phyloP scores from a whole-genome alignment of 2,329 filamentous ascomycete genomes.

The Penicillium sp. region DNA sequence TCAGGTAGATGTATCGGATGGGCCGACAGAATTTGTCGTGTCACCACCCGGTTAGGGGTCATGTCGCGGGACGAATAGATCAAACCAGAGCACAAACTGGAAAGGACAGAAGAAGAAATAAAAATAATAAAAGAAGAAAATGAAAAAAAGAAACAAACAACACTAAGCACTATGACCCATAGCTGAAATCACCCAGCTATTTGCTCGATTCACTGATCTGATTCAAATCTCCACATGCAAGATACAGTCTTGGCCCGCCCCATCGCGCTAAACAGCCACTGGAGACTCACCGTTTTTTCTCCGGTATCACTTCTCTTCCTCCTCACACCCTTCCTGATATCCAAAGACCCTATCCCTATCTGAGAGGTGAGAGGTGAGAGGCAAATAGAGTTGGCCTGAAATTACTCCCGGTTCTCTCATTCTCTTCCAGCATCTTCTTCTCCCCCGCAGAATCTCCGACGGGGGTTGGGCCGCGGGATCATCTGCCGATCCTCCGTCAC shows the following conservation, averaged over 20 bases:
- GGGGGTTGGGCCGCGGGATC: conserved; percentile 24
- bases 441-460: conserved; percentile 18
- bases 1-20: conserved; percentile 8
- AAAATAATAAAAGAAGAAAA: neutral
- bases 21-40: neutral
- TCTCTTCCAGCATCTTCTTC: conserved; percentile 3
- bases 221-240: conserved; percentile 28
- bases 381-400: too few species aligned
- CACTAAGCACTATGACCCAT: too few species aligned
- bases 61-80: too few species aligned
- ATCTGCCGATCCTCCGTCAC: conserved; percentile 25
- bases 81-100: neutral
- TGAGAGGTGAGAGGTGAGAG: too few species aligned
- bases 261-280: conserved; percentile 28
- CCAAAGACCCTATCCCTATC: too few species aligned
- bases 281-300: conserved; percentile 31
- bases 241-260: conserved; percentile 26
- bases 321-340: neutral
- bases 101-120: neutral
- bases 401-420: too few species aligned
- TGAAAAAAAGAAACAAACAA: too few species aligned
- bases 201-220: conserved; percentile 14
- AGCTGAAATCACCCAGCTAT: too few species aligned
- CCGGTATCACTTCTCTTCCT: conserved; percentile 8
- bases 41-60: neutral